phyloP scores from a whole-genome alignment of 176 grass and related monocot species.

The Aegilops longissima region DNA sequence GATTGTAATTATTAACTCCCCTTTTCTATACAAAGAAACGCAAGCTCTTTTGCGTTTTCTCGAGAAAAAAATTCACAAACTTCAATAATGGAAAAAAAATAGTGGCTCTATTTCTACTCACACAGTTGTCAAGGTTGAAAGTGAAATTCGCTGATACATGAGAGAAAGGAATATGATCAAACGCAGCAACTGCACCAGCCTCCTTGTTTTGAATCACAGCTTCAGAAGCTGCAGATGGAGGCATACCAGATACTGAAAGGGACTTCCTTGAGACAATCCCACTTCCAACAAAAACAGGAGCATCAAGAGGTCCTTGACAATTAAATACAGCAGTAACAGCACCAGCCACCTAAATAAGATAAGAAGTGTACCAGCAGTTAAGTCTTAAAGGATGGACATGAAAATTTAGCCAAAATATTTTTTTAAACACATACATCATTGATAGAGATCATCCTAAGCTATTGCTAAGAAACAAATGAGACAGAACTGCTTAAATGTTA shows the following conservation, averaged over 20 bases:
- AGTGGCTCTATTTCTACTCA: slow-evolving; percentile 45
- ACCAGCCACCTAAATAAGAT: slow-evolving; percentile 76
- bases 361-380: slow-evolving; percentile 31
- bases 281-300: slow-evolving; percentile 97
- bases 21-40: too few species aligned
- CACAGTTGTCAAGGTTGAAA: slow-evolving; percentile 94
- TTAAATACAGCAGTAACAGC: slow-evolving; percentile 95
- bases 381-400: slow-evolving; percentile 29
- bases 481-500: slow-evolving; percentile 13
- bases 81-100: slow-evolving; percentile 18
- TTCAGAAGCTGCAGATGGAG: slow-evolving; percentile 88
- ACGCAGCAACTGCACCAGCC: slow-evolving; percentile 93
- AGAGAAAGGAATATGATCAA: slow-evolving; percentile 93
- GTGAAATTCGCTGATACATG: slow-evolving; percentile 98
- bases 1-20: too few species aligned
- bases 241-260: slow-evolving; percentile 72
- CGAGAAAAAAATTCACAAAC: neutral
- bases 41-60: too few species aligned
- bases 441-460: neutral
- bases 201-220: slow-evolving; percentile 94
- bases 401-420: slow-evolving; percentile 8
- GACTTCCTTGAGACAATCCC: slow-evolving; percentile 96
- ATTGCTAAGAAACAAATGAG: slow-evolving; percentile 11
- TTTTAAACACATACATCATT: slow-evolving; percentile 20
- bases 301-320: slow-evolving; percentile 97